These are phyloP conservation scores for Aspergillus sclerotiicarbonarius DNA, from an alignment of 495 filamentous ascomycete genomes.

Conservation along the genomic window DNA sequence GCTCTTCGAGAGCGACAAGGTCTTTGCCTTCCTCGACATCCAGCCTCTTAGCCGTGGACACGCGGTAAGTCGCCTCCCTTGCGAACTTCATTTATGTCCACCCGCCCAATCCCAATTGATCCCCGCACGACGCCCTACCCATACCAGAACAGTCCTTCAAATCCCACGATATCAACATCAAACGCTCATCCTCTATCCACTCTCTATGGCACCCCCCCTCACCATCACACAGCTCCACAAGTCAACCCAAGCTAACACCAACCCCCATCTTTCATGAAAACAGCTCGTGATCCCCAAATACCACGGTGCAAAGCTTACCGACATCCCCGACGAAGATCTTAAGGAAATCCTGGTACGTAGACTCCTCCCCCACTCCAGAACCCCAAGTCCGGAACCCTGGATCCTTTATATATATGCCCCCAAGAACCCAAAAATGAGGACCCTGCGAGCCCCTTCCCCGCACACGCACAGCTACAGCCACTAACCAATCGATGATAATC, in stretches of 20 bases:
- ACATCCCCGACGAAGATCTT: constrained; percentile 90
- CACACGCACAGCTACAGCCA: constrained; percentile 1
- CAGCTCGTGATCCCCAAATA: constrained; percentile 95
- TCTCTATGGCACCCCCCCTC: neutral
- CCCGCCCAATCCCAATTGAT: constrained; percentile 6
- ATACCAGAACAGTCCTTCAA: too few species aligned
- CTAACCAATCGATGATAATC: neutral
- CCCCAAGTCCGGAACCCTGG: neutral
- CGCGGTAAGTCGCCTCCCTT: constrained; percentile 52
- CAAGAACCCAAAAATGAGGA: neutral
- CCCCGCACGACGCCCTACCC: constrained; percentile 19
- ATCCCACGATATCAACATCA: neutral
- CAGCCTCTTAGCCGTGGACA: constrained; percentile 82
- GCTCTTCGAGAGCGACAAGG: constrained; percentile 89
- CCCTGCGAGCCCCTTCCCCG: constrained; percentile 1
- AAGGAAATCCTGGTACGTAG: constrained; percentile 72
- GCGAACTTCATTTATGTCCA: neutral
- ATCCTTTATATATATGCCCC: neutral
- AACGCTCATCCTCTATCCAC: neutral
- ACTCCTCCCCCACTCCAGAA: neutral
- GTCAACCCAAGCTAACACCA: constrained; percentile 1
- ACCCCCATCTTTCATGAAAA: constrained; percentile 12
- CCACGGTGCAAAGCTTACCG: constrained; percentile 88
- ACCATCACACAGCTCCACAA: neutral
- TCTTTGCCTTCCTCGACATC: constrained; percentile 96